Base-by-base conservation (phyloP, 257 asterid genomes). In the Solanum arcanum region DNA sequence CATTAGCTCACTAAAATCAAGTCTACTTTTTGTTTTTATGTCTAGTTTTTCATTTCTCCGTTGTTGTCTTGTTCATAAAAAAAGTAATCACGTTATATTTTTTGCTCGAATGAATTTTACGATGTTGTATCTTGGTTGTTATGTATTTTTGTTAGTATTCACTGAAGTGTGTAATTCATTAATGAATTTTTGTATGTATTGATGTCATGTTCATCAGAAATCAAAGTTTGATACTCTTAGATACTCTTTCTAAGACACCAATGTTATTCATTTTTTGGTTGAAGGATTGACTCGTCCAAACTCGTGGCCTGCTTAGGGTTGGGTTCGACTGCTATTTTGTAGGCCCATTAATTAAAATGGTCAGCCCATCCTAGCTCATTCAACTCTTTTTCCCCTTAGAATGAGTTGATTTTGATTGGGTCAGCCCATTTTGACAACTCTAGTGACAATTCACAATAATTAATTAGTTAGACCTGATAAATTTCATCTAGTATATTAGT, bases 321-420 rank as follows among this genome's bases (percentile, higher is more conserved):
- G 62, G 4, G 23, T 52, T 6, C 18, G 6, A 3, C 2, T 52
- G 62, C 3, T 52, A 16, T 16, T 52, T 52, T 52, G 7, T 52
- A 52, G 23, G 4, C 0, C 23, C 62, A 16, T 49, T 52, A 6
- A 52, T 52, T 52, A 16, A 52, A 52, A 52, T 21, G 11, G 8
- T 56, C 64, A 56, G 0, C 0, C 64, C 2, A 2, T 56, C 11
- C n/a, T 52, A 7, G 7, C 11, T 1, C 62, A 52, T 52, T 16
- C 18, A 52, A 52, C 62, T 52, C 3, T 16, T 21, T 52, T 16
- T 1, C 23, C 23, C 9, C 9, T 52, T 16, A 52, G 23, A 52
- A 16, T 16, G 20, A 16, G 23, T 49, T 49, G 9, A 0, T 0
- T 52, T 52, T 3, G 62, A 0, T 52, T 52, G 23, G 4, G 3